phyloP scores from a whole-genome alignment of 2,329 filamentous ascomycete genomes.

The Fusarium goolgardi region DNA sequence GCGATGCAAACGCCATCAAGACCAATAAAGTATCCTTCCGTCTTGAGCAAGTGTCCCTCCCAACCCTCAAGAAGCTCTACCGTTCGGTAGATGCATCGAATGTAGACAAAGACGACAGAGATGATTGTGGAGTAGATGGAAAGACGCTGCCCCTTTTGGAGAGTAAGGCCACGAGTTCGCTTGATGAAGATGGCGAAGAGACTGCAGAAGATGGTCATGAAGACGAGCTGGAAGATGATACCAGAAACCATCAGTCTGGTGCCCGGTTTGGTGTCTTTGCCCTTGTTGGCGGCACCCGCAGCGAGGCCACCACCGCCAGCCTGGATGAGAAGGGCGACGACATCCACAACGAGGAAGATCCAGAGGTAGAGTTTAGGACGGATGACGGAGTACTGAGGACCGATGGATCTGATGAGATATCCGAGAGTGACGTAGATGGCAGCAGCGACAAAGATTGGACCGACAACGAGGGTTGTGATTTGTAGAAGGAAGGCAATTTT shows the following conservation, averaged over 20 bases:
- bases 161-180: slow-evolving; percentile 50
- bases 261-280: slow-evolving; percentile 55
- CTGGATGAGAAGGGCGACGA: slow-evolving; percentile 48
- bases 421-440: slow-evolving; percentile 63
- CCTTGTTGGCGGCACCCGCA: slow-evolving; percentile 47
- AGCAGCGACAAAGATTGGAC: slow-evolving; percentile 63
- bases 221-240: slow-evolving; percentile 62
- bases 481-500: slow-evolving; percentile 61
- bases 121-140: slow-evolving; percentile 54
- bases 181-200: slow-evolving; percentile 55
- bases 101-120: slow-evolving; percentile 58
- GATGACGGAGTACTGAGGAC: slow-evolving; percentile 57
- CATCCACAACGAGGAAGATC: slow-evolving; percentile 59
- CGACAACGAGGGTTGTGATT: slow-evolving; percentile 58
- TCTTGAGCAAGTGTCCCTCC: slow-evolving; percentile 62
- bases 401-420: slow-evolving; percentile 58
- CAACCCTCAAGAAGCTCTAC: slow-evolving; percentile 63
- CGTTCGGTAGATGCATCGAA: slow-evolving; percentile 62
- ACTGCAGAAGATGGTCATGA: slow-evolving; percentile 60
- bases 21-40: slow-evolving; percentile 61
- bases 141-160: slow-evolving; percentile 45
- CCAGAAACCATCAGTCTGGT: slow-evolving; percentile 63
- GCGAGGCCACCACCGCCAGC: slow-evolving; percentile 62
- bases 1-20: slow-evolving; percentile 63
- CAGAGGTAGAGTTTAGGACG: slow-evolving; percentile 58